Evolutionary conservation across 768 basidiomycete species (phyloP), one percentile per base, ranked within the genome.

Genomic region (Mycena filopes): DNA sequence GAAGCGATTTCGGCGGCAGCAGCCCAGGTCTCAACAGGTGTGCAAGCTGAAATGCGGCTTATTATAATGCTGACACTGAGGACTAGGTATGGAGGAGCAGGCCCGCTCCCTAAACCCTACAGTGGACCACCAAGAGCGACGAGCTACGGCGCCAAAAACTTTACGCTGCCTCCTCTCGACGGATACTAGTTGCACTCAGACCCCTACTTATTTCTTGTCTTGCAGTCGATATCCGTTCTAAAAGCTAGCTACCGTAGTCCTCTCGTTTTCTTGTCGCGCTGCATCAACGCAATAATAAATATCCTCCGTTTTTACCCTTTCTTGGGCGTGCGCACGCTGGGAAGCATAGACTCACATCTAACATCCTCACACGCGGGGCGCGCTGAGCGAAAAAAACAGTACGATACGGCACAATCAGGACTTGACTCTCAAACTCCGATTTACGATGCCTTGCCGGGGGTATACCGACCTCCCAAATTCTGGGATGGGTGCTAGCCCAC

Each of bases 121-220:
- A 4, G 31, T 0, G 65, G 61, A 38, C 62, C 59, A 9, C 60
- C 59, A 41, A 38, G 61, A 61, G 20, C 25, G 23, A 67, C 66
- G 48, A 60, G 60, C 54, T 63, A 56, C 38, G 62, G 57, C 29
- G 31, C 25, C 41, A 15, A 23, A n/a, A 41, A 58, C 48, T 66
- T 66, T 36, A 21, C 21, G 28, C 48, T 54, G 12, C 65, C 65
- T 36, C 51, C 65, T 26, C 21, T 56, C 20, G 46, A 55, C 41
- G 28, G 43, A 13, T 65, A 54, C 15, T 66, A 65, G 63, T 43
- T 51, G 23, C 29, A 28, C 41, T 41, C 21, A n/a, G 21, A 40
- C 42, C n/a, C 31, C 21, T 62, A 55, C 50, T 55, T 59, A 57
- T 57, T 65, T 58, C 50, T 65, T 63, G 54, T 58, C 50, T 65